Base-by-base conservation (phyloP, 495 filamentous ascomycete genomes). In the Penicillium goetzii region DNA sequence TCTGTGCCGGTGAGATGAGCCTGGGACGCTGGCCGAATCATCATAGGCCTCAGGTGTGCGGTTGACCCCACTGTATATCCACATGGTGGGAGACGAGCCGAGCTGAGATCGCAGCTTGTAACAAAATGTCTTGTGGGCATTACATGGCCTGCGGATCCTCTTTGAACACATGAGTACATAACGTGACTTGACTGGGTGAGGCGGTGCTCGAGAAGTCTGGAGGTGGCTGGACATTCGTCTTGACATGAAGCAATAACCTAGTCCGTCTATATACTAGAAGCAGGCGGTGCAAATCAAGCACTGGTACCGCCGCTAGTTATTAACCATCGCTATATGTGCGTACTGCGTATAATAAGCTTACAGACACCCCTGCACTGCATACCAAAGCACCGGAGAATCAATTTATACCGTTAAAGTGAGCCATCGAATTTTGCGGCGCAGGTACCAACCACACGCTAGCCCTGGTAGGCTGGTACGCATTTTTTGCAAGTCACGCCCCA, bases 21-120 rank as follows among this genome's bases (percentile, higher is more conserved):
- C 25, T 38, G 43, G 40, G 40, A 65, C 38, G 43, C 30, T 51
- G 10, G 56, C 33, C 71, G 64, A 73, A 68, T 73, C 47, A 68
- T 4, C 59, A 41, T 4, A 25, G 54, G 56, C 47, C 53, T 58
- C 45, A 19, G 28, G 23, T 32, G 56, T 55, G 4, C 49, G 50
- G 50, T 12, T 28, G 63, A 60, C 56, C 26, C 71, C 71, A 73
- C 68, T 55, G 32, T 3, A 63, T 56, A 57, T 60, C 68, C 68
- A 63, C 61, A 30, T 41, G 33, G 19, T 23, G 50, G 34, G 56
- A 56, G 55, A 51, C 43, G 41, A 34, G 51, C 21, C 43, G 49
- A 70, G 63, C 61, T 71, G 65, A 71, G 63, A 72, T 72, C 55
- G 63, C 66, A 59, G 62, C 51, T 26, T 55, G 49, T 34, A 41